phyloP scores from a whole-genome alignment of 2,329 filamentous ascomycete species.

The Neoarthrinium moseri region DNA sequence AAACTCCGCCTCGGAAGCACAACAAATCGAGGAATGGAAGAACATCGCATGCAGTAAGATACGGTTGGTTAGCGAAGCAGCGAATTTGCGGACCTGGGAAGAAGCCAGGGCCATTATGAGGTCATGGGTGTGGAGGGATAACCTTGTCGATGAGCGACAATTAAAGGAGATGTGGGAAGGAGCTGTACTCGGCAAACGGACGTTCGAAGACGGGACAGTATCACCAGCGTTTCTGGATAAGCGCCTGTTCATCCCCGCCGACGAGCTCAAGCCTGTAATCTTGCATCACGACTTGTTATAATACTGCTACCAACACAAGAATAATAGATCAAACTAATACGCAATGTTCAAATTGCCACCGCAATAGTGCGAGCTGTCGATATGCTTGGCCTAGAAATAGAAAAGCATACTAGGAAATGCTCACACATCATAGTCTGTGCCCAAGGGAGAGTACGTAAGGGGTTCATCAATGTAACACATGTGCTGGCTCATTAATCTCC shows the following conservation, averaged over 20 bases:
- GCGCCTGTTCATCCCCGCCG: neutral
- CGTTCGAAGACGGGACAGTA: neutral
- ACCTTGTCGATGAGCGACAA: constrained; percentile 9
- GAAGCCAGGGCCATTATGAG: constrained; percentile 17
- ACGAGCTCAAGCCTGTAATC: neutral
- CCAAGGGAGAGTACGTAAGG: too few species aligned
- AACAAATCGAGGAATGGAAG: constrained; percentile 22
- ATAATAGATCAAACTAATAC: too few species aligned
- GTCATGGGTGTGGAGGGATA: constrained; percentile 11
- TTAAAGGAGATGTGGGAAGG: constrained; percentile 23
- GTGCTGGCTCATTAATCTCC: too few species aligned
- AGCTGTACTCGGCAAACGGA: constrained; percentile 15
- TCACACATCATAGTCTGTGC: too few species aligned
- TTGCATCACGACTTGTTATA: neutral
- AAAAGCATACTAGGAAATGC: too few species aligned
- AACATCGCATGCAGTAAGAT: constrained; percentile 20
- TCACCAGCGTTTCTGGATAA: neutral
- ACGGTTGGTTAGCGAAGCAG: constrained; percentile 17
- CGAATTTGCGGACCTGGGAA: constrained; percentile 19
- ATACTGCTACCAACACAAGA: too few species aligned
- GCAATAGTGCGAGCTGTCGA: too few species aligned
- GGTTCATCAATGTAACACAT: too few species aligned
- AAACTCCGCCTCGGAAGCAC: constrained; percentile 15
- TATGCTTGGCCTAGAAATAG: too few species aligned
- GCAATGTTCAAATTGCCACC: too few species aligned